phyloP scores from a whole-genome alignment of 75 land plant species.

The Chamaecyparis obtusa region DNA sequence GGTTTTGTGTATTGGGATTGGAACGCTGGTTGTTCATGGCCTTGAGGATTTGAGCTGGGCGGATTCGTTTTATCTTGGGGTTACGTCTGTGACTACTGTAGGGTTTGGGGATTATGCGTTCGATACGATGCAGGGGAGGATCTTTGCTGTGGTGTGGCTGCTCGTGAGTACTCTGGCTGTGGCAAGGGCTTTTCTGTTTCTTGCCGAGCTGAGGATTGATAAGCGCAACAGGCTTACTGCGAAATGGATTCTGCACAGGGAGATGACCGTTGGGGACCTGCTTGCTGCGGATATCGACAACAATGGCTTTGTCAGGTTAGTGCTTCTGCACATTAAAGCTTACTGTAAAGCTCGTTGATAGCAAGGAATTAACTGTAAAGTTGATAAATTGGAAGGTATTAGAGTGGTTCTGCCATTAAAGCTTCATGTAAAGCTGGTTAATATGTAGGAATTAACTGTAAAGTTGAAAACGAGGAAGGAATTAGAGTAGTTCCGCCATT shows the following conservation, averaged over 20 bases:
- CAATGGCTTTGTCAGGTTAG: conserved; percentile 70
- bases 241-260: conserved; percentile 55
- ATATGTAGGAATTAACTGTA: background rate
- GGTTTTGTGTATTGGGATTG: conserved; percentile 40
- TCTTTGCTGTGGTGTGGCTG: conserved; percentile 73
- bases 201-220: conserved; percentile 73
- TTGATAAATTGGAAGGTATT: too few species aligned
- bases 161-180: conserved; percentile 69
- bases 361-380: too few species aligned
- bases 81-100: conserved; percentile 76
- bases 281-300: conserved; percentile 72
- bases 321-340: background rate
- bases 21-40: conserved; percentile 40
- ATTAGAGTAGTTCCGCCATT: too few species aligned
- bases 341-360: background rate
- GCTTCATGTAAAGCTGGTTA: background rate
- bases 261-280: conserved; percentile 66
- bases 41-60: conserved; percentile 56
- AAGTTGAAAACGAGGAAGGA: too few species aligned
- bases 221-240: conserved; percentile 58
- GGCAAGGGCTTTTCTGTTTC: conserved; percentile 67
- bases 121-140: conserved; percentile 41
- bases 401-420: too few species aligned
- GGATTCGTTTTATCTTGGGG: conserved; percentile 65
- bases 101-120: conserved; percentile 86